Percentiles rank a stretch among this genome's conserved stretches.
Evolutionary conservation across 31 red algal genomes (phyloP).

Genomic region (Porphyra umbilicalis): DNA sequence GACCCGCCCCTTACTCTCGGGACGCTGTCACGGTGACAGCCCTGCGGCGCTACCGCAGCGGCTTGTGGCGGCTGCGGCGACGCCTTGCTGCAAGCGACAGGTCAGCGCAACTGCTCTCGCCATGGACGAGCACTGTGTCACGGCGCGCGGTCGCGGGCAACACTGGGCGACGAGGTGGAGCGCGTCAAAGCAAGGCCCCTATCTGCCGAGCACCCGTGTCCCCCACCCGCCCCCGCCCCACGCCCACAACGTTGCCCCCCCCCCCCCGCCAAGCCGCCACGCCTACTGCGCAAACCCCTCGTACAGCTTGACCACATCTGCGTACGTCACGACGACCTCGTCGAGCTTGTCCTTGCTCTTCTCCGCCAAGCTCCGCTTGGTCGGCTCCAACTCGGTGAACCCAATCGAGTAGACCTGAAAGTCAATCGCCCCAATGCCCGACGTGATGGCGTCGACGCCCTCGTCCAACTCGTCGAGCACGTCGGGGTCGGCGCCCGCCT

Average conservation of each 20-base stretch:
- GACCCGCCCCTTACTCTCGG: too few relatives aligned
- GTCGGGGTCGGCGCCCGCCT: conserved; percentile 32
- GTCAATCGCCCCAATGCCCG: conserved; percentile 57
- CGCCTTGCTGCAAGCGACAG: too few relatives aligned
- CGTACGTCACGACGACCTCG: conserved; percentile 47
- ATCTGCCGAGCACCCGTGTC: too few relatives aligned
- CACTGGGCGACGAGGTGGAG: too few relatives aligned
- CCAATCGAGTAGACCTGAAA: conserved; percentile 77
- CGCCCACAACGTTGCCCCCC: not conserved
- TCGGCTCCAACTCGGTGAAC: conserved; percentile 67
- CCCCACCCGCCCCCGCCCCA: not conserved
- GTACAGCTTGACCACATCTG: conserved; percentile 25
- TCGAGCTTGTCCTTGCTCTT: conserved; percentile 40
- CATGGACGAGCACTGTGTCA: too few relatives aligned
- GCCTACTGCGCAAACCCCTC: not conserved
- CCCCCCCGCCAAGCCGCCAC: not conserved
- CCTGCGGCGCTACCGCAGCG: too few relatives aligned
- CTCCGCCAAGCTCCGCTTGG: conserved; percentile 37
- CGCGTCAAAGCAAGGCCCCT: too few relatives aligned
- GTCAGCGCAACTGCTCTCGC: too few relatives aligned
- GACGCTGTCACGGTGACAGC: too few relatives aligned
- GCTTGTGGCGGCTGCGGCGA: too few relatives aligned
- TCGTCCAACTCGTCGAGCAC: conserved; percentile 57
- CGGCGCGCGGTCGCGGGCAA: too few relatives aligned
- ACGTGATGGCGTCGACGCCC: conserved; percentile 47